Evolutionary conservation across 75 land plant genomes (phyloP).

Genomic region (Pinus tabuliformis): DNA sequence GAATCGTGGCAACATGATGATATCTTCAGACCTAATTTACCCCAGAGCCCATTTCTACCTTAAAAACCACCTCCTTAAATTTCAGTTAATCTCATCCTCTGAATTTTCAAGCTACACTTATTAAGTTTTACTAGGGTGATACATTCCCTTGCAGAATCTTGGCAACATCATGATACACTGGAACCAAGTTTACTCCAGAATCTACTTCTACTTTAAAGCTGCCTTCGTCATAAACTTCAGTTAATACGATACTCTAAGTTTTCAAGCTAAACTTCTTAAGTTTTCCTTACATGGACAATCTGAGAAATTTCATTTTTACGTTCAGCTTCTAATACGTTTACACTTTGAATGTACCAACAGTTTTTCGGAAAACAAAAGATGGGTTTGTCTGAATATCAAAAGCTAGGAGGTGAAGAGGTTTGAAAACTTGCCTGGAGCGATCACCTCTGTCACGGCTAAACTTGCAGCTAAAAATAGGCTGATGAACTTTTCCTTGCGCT

Average conservation of each 20-base stretch:
- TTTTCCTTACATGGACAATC: neutral
- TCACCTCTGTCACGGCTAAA: slow-evolving; percentile 59
- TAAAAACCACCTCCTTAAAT: too few relatives aligned
- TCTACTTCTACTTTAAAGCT: too few relatives aligned
- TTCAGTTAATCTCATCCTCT: too few relatives aligned
- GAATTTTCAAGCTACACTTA: neutral
- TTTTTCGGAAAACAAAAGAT: neutral
- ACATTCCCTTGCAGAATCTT: too few relatives aligned
- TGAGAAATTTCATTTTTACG: neutral
- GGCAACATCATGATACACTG: too few relatives aligned
- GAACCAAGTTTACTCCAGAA: too few relatives aligned
- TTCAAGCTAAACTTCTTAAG: neutral
- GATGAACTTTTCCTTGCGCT: slow-evolving; percentile 61
- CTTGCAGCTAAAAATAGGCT: slow-evolving; percentile 93
- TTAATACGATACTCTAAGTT: too few relatives aligned
- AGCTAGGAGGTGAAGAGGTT: neutral
- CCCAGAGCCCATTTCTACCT: too few relatives aligned
- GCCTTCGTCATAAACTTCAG: too few relatives aligned
- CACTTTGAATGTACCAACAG: too few relatives aligned
- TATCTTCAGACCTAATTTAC: too few relatives aligned
- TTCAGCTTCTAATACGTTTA: neutral
- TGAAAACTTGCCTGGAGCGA: slow-evolving; percentile 33
- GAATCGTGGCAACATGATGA: too few relatives aligned
- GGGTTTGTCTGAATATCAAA: neutral
- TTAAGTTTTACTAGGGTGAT: neutral